phyloP scores from a whole-genome alignment of 129 eudicot species.

The Artemisia argyi region DNA sequence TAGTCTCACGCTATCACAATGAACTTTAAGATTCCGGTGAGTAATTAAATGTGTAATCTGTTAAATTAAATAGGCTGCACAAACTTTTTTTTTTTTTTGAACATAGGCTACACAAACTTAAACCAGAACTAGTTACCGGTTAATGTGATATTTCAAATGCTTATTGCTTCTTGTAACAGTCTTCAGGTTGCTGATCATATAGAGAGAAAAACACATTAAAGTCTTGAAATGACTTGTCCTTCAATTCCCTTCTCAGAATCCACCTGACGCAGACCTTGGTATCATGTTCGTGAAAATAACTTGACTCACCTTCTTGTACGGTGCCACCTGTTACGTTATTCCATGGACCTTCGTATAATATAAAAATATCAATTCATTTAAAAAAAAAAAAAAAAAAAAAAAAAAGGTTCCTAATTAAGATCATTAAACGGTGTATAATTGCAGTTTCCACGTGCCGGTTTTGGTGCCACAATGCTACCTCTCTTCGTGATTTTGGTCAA shows the following conservation, averaged over 20 bases:
- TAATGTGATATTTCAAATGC: conserved; percentile 17
- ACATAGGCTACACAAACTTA: conserved; percentile 3
- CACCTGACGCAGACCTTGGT: conserved; percentile 86
- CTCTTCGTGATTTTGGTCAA: conserved; percentile 22
- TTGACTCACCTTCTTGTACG: conserved; percentile 81
- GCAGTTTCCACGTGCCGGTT: conserved; percentile 5
- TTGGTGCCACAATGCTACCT: conserved; percentile 23
- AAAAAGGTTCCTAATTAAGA: no score
- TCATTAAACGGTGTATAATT: no score
- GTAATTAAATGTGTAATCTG: not conserved
- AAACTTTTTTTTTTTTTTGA: no score
- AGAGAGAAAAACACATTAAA: conserved; percentile 25
- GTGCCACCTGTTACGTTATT: conserved; percentile 64
- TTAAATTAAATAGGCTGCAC: not conserved
- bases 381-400: no score
- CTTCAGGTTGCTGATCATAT: not conserved
- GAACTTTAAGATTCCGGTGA: not conserved
- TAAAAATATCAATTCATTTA: no score
- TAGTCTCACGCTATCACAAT: not conserved
- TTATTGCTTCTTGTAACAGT: conserved; percentile 10
- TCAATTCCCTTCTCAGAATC: conserved; percentile 70
- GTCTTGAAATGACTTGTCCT: conserved; percentile 50
- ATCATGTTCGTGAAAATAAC: conserved; percentile 50
- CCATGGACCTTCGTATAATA: no score
- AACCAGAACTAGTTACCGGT: conserved; percentile 12